phyloP scores from a whole-genome alignment of 768 basidiomycete species.

The Leccinum incarnatum region DNA sequence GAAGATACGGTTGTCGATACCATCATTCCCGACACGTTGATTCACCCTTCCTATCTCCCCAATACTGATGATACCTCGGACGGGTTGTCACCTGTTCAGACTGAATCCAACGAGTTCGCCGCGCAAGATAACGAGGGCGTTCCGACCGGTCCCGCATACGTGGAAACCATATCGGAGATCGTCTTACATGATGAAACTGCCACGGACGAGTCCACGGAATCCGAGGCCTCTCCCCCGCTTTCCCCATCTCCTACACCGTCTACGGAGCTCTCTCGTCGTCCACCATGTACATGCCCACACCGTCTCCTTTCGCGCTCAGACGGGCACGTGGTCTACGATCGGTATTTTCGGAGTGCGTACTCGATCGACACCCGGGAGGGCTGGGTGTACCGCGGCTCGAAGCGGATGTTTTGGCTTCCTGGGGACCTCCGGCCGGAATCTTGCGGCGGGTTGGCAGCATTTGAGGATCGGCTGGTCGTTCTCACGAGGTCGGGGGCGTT shows the following conservation, averaged over 20 bases:
- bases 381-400: slow-evolving; percentile 15
- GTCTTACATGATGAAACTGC: neutral
- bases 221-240: neutral
- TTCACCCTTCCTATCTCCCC: neutral
- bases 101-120: neutral
- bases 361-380: slow-evolving; percentile 10
- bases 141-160: neutral
- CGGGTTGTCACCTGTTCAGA: neutral
- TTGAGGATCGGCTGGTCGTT: slow-evolving; percentile 11
- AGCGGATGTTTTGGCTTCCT: slow-evolving; percentile 17
- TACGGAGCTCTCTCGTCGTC: neutral
- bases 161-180: neutral
- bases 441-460: slow-evolving; percentile 8
- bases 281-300: slow-evolving; percentile 4
- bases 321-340: slow-evolving; percentile 9
- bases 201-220: neutral
- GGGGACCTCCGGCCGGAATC: slow-evolving; percentile 11
- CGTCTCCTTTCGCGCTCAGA: slow-evolving; percentile 15
- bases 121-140: neutral
- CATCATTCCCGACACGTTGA: neutral
- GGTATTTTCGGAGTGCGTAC: slow-evolving; percentile 15
- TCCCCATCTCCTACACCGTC: neutral
- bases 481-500: neutral
- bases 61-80: neutral
- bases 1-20: neutral